Evolutionary conservation across 441 rosid genomes (phyloP).

Genomic region (Populus hybrid): DNA sequence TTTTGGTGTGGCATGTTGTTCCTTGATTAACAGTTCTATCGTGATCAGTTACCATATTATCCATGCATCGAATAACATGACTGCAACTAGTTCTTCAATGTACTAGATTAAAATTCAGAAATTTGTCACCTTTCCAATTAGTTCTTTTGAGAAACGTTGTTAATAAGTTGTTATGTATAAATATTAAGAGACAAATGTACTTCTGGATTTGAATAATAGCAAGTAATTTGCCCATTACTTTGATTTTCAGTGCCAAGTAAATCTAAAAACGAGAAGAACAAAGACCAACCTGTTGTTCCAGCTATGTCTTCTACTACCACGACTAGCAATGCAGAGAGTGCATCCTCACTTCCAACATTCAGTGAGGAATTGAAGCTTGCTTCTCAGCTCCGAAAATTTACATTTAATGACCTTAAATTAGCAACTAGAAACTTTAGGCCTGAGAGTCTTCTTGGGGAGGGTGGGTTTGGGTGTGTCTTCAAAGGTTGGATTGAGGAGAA

Average conservation of each 20-base stretch:
- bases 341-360: constrained; percentile 40
- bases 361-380: constrained; percentile 48
- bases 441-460: constrained; percentile 54
- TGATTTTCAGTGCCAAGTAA: constrained; percentile 48
- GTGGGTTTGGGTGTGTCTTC: constrained; percentile 53
- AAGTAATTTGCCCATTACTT: not conserved
- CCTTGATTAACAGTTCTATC: not conserved
- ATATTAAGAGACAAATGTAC: not conserved
- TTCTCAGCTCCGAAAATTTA: constrained; percentile 43
- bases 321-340: constrained; percentile 45
- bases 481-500: constrained; percentile 50
- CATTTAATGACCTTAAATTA: constrained; percentile 41
- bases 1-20: not conserved
- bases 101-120: not conserved
- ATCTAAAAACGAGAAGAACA: constrained; percentile 41
- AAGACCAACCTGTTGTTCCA: constrained; percentile 47
- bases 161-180: not conserved
- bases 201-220: not conserved
- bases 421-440: constrained; percentile 51
- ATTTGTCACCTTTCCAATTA: not conserved
- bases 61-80: not conserved
- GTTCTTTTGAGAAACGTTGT: not conserved
- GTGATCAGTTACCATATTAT: not conserved
- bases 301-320: constrained; percentile 41
- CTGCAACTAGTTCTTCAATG: constrained; percentile 7